phyloP scores from a whole-genome alignment of 2,329 filamentous ascomycete species.

The Aureobasidium sp. region DNA sequence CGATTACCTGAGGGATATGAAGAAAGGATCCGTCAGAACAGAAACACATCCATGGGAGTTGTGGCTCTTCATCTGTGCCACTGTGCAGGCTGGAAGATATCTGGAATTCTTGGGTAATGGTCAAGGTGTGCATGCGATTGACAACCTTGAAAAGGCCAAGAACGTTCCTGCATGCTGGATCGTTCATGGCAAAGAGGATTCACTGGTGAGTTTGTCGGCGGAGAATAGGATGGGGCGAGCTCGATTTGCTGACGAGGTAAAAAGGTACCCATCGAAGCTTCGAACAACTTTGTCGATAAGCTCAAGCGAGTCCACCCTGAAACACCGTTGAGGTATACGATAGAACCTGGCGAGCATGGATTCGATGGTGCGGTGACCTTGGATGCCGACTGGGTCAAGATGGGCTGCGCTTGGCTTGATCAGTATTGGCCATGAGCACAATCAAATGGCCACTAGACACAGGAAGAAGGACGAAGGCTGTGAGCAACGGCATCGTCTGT shows the following conservation, averaged over 20 bases:
- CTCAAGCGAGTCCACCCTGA: constrained; percentile 22
- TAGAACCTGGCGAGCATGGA: constrained; percentile 32
- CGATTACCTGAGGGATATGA: constrained; percentile 14
- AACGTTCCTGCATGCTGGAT: constrained; percentile 27
- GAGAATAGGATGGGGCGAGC: not conserved
- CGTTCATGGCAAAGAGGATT: constrained; percentile 31
- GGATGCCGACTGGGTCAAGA: constrained; percentile 27
- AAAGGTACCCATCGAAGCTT: constrained; percentile 24
- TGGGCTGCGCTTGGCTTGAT: constrained; percentile 23
- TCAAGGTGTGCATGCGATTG: constrained; percentile 24
- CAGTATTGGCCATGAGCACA: constrained; percentile 23
- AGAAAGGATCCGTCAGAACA: constrained; percentile 15
- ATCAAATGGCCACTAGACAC: not conserved
- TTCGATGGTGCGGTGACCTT: constrained; percentile 26
- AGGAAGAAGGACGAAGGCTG: no score
- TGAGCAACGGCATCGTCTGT: not conserved
- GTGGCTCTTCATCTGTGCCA: constrained; percentile 18
- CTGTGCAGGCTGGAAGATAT: constrained; percentile 18
- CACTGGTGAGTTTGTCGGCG: constrained; percentile 12
- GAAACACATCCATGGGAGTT: constrained; percentile 14
- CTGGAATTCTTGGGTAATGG: constrained; percentile 17
- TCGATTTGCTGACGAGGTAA: not conserved
- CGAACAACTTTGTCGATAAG: constrained; percentile 24
- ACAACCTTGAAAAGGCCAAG: constrained; percentile 23
- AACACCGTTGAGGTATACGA: constrained; percentile 23